Base-by-base conservation (phyloP, 805 yeast genomes). In the Cyberlindnera mycetangii region DNA sequence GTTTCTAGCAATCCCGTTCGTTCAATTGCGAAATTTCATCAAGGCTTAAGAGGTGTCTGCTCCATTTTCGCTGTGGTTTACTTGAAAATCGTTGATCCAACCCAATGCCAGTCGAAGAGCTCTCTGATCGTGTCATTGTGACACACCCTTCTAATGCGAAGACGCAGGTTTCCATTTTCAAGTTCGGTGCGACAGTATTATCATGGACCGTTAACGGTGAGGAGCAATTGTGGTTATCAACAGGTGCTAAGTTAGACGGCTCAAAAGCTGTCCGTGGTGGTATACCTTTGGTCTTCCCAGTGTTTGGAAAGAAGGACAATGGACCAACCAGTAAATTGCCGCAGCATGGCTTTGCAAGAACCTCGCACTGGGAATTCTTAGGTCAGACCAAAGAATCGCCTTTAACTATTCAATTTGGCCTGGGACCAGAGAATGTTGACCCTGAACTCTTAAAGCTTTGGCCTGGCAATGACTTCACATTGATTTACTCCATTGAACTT, bases 261-360 rank as follows among this genome's bases (percentile, higher is more conserved):
- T 69, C 92, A 36, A 86, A 85, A 60, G 95, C 99, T 2, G 97
- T 93, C 16, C 79, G 99, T 64, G 99, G 99, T 52, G 99, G 99
- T 41, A 87, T 93, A 42, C 99, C 99, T 11, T 70, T 93, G 19
- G 98, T 92, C 8, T 93, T 93, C 75, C 99, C 99, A 2, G 87
- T 84, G 2, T 86, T 86, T 58, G 98, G 99, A 48, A 89, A 80
- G 53, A 65, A 81, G 52, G 71, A 76, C 7, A 74, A 70, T 7
- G 85, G 86, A 4, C 67, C 69, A 30, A 78, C 89, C 32, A 72
- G 70, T 41, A 64, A 75, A 28, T 75, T 93, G 52, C 97, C 97
- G 16, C 98, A 93, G 69, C 99, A 93, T 62, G 99, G 99, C 2
- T 86, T 93, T 69, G 99, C 96, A 16, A 76, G 99, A 65, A 84